Evolutionary conservation across 2,329 filamentous ascomycete species (phyloP).

Genomic region (Eutypella sp.): DNA sequence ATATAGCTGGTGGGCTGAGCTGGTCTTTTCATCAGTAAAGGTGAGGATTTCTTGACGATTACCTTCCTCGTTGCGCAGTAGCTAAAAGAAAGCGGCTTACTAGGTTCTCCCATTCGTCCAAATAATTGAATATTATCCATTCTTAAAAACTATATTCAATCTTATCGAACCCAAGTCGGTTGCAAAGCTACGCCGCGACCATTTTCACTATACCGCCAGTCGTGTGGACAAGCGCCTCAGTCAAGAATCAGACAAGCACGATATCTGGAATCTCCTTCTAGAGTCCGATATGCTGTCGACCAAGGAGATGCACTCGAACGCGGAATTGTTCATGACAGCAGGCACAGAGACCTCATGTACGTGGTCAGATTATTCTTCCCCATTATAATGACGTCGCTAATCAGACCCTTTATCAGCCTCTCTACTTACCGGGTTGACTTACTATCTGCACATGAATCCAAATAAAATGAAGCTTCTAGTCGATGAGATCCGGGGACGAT

Average conservation of each 20-base stretch:
- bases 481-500: background rate
- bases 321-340: background rate
- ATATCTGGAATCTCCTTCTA: conserved; percentile 1
- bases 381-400: background rate
- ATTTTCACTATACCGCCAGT: conserved; percentile 2
- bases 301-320: background rate
- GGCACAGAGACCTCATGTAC: background rate
- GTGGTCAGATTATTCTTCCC: background rate
- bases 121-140: background rate
- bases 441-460: background rate
- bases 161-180: background rate
- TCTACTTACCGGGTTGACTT: background rate
- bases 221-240: background rate
- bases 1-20: conserved; percentile 5
- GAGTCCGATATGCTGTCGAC: background rate
- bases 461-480: background rate
- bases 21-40: conserved; percentile 1
- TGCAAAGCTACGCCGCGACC: background rate
- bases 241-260: background rate
- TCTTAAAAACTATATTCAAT: background rate
- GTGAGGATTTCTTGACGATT: background rate
- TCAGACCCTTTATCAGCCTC: background rate
- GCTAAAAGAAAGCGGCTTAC: background rate
- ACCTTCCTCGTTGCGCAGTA: background rate
- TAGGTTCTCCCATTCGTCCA: background rate